Evolutionary conservation across 2,329 filamentous ascomycete genomes (phyloP), one percentile per base, ranked within the genome.

Genomic region (Aspergillus oerlinghausenensis): DNA sequence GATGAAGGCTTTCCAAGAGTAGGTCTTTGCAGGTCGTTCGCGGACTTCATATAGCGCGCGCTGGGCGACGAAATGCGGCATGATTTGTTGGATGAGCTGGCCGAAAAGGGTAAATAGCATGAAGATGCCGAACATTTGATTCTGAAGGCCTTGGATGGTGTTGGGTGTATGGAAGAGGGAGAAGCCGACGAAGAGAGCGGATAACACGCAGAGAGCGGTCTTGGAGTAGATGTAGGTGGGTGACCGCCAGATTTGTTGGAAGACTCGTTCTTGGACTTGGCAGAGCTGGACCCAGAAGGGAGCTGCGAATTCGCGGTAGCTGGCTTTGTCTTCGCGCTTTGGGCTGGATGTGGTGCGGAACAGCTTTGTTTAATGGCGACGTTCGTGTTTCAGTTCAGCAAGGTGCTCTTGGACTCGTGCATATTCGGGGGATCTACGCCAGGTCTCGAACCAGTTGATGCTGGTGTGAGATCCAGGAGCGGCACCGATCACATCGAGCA

Each of bases 201-300:
- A 79, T n/a, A 83, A 73, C 21, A 81, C 75, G 69, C 86, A 89
- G n/a, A 93, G 84, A 2, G 80, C 76, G 9, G 28, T 29, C 79
- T 95, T 95, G 67, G 88, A 86, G 76, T 92, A 93, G 71, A 95
- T 91, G 77, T 94, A 95, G 2, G 84, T 83, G 0, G 91, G 91
- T 0, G 87, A 91, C 58, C 90, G 87, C 90, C 90, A 95, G 81
- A 92, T 93, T 72, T 94, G 90, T 70, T 91, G 82, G 77, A 92
- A 92, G 42, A 92, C 87, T 66, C 91, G 89, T 61, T 80, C 73
- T 25, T 83, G 81, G 53, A 89, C 87, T 67, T 85, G 80, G 52
- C 73, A 74, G 38, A 92, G 76, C 73, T 96, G 90, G 3, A 75
- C 64, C 49, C 63, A 68, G 67, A 93, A 89, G 0, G 88, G 82